phyloP scores from a whole-genome alignment of 495 filamentous ascomycete genomes.

The Filosporella fistucella region DNA sequence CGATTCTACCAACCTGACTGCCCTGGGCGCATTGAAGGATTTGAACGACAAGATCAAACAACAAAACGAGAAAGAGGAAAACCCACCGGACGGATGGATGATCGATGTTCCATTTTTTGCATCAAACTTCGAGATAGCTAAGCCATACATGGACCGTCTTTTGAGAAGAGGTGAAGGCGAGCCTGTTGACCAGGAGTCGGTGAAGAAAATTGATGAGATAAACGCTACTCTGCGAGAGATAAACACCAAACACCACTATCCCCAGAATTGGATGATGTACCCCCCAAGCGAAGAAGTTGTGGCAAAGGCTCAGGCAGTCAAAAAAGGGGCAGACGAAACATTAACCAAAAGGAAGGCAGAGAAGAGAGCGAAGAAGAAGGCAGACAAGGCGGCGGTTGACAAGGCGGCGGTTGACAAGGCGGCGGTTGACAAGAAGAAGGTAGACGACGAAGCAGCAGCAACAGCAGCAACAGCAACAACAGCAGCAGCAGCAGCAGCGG shows the following conservation, averaged over 20 bases:
- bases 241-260: background rate
- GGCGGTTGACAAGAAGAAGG: background rate
- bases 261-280: background rate
- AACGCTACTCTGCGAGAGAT: background rate
- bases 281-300: background rate
- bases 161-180: background rate
- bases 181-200: background rate
- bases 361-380: background rate
- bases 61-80: slow-evolving; percentile 3
- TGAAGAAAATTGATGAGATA: background rate
- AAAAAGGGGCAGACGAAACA: background rate
- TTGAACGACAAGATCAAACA: slow-evolving; percentile 1
- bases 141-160: background rate
- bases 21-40: background rate
- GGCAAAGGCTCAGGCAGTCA: background rate
- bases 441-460: no score
- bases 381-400: background rate
- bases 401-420: background rate
- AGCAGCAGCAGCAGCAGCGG: background rate
- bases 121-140: background rate
- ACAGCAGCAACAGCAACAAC: background rate
- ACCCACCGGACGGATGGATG: background rate
- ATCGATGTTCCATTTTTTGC: background rate
- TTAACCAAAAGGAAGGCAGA: background rate
- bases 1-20: background rate